Evolutionary conservation across 75 land plant genomes (phyloP).

Genomic region (Gnetum montanum): DNA sequence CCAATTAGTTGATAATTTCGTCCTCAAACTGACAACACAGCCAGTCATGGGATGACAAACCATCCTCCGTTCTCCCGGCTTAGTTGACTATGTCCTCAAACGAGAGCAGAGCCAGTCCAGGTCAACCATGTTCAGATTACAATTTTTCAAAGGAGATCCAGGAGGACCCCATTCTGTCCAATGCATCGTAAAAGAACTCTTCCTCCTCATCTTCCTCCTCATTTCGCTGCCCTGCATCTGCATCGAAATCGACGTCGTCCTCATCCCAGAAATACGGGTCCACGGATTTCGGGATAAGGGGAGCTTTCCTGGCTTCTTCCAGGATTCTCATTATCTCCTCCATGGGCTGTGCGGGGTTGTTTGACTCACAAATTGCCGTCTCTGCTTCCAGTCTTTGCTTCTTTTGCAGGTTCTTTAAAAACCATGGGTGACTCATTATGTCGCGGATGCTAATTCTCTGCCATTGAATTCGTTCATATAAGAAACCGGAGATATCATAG

Average conservation of each 20-base stretch:
- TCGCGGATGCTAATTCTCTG: slow-evolving; percentile 64
- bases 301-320: slow-evolving; percentile 46
- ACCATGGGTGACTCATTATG: slow-evolving; percentile 72
- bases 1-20: too few relatives aligned
- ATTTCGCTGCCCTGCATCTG: neutral
- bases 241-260: too few relatives aligned
- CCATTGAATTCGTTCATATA: neutral
- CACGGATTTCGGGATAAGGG: slow-evolving; percentile 16
- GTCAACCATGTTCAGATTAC: too few relatives aligned
- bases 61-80: too few relatives aligned
- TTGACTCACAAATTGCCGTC: slow-evolving; percentile 28
- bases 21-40: too few relatives aligned
- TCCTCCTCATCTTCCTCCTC: neutral
- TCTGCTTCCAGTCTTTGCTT: slow-evolving; percentile 50
- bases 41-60: too few relatives aligned
- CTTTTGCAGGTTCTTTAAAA: slow-evolving; percentile 63
- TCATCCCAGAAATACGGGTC: neutral
- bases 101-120: too few relatives aligned
- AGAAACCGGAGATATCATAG: neutral
- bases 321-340: slow-evolving; percentile 69
- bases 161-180: too few relatives aligned
- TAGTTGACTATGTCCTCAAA: too few relatives aligned
- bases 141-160: too few relatives aligned
- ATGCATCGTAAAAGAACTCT: too few relatives aligned
- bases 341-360: slow-evolving; percentile 34